Conservation (phyloP, 192 early-diverging fungal species). For the Chytriomyces hyalinus region DNA sequence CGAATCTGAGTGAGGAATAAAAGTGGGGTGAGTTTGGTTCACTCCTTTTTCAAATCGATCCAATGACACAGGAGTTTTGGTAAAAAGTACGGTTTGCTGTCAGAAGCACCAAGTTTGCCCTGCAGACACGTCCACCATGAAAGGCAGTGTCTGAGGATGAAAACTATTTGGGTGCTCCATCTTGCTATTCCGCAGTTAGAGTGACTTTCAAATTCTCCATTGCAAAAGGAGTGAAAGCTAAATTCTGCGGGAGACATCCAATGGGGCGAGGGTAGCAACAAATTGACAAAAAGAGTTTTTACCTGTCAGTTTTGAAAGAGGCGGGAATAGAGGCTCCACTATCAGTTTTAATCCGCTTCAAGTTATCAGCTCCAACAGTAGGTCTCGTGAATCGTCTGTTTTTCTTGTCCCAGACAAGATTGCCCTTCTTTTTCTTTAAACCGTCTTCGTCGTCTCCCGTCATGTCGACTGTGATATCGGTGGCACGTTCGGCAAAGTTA, state of each 20-base stretch:
- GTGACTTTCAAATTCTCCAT: constrained; percentile 21
- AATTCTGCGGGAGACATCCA: constrained; percentile 29
- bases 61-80: neutral
- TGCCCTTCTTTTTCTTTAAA: constrained; percentile 59
- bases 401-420: constrained; percentile 87
- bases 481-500: constrained; percentile 82
- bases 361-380: constrained; percentile 92
- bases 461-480: constrained; percentile 72
- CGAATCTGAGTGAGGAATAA: constrained; percentile 59
- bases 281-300: constrained; percentile 23
- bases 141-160: neutral
- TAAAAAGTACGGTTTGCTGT: neutral
- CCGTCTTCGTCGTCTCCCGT: constrained; percentile 81
- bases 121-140: neutral
- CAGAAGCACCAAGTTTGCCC: neutral
- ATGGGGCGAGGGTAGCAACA: neutral
- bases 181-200: constrained; percentile 35
- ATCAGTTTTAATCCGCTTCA: constrained; percentile 92
- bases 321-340: constrained; percentile 89
- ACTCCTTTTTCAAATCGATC: neutral
- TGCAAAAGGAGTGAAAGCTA: constrained; percentile 23
- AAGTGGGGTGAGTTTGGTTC: neutral
- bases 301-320: constrained; percentile 82
- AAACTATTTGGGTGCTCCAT: neutral
- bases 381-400: constrained; percentile 91